A percentile compares a stretch with the other conserved stretches of the same genome.
phyloP scores from a whole-genome alignment of 2,329 filamentous ascomycete genomes.

The Parasarocladium wereldwijsianum region DNA sequence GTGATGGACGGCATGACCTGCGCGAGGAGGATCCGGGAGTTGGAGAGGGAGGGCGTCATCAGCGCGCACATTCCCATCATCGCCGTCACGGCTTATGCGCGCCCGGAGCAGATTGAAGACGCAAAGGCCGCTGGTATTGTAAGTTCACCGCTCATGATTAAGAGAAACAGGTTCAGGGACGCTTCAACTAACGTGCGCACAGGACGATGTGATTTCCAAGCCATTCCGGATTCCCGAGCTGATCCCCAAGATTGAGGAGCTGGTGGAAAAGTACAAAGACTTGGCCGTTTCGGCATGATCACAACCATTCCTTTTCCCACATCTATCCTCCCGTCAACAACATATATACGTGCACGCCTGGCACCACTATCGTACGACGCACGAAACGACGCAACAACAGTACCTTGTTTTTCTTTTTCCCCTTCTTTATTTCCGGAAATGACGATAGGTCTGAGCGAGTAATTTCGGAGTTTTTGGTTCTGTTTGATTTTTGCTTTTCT shows the following conservation, averaged over 20 bases:
- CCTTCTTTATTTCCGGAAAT: too few relatives aligned
- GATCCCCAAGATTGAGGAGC: slow-evolving; percentile 49
- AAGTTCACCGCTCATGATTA: slow-evolving; percentile 20
- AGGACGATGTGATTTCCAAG: slow-evolving; percentile 66
- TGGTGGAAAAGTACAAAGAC: slow-evolving; percentile 27
- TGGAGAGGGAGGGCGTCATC: slow-evolving; percentile 48
- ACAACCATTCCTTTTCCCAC: too few relatives aligned
- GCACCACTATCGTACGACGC: too few relatives aligned
- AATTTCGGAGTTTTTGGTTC: too few relatives aligned
- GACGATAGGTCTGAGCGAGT: too few relatives aligned
- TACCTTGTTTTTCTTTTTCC: too few relatives aligned
- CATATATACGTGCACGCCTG: too few relatives aligned
- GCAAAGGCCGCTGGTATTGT: slow-evolving; percentile 62
- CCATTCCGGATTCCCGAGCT: slow-evolving; percentile 65
- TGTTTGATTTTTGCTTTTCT: too few relatives aligned
- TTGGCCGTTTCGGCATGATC: slow-evolving; percentile 12
- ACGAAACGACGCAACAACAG: too few relatives aligned
- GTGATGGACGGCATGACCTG: slow-evolving; percentile 72
- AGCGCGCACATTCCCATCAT: slow-evolving; percentile 59
- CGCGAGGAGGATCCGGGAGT: slow-evolving; percentile 50
- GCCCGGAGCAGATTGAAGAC: slow-evolving; percentile 57
- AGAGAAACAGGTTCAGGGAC: not conserved
- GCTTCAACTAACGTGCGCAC: not conserved
- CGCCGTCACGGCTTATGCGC: slow-evolving; percentile 70
- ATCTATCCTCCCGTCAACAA: too few relatives aligned